Evolutionary conservation across 305 asterid genomes (phyloP).

Genomic region (Fraxinus dipetala): DNA sequence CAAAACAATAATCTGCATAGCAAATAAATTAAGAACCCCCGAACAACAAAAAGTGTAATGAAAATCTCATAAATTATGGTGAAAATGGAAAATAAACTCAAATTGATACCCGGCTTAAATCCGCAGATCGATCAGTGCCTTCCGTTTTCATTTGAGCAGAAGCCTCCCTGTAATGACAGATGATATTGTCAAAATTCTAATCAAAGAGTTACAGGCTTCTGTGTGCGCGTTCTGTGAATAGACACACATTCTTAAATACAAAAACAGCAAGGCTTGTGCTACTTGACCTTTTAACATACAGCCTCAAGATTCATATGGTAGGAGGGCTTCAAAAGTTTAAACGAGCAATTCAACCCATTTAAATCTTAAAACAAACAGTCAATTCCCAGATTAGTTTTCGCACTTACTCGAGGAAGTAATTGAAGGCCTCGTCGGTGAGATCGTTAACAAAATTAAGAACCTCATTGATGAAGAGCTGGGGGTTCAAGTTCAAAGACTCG

Average conservation of each 20-base stretch:
- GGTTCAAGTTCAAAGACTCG: conserved; percentile 61
- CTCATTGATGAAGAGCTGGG: conserved; percentile 69
- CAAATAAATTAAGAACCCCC: not conserved
- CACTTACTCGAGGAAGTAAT: conserved; percentile 55
- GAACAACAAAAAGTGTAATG: conserved; percentile 4
- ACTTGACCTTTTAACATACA: not conserved
- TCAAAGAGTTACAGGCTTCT: not conserved
- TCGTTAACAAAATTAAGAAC: conserved; percentile 60
- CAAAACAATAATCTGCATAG: conserved; percentile 2
- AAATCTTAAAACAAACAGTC: not conserved
- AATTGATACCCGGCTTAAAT: conserved; percentile 41
- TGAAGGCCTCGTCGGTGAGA: conserved; percentile 52
- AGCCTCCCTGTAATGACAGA: conserved; percentile 47
- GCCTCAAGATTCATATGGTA: not conserved
- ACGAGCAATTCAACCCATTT: not conserved
- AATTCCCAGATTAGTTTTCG: not conserved
- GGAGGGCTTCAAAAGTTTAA: not conserved
- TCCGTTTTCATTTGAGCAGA: conserved; percentile 44
- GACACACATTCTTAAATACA: not conserved
- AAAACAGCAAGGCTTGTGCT: not conserved
- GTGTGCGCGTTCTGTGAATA: not conserved
- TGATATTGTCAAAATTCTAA: not conserved
- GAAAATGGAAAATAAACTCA: conserved; percentile 9
- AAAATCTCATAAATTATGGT: not conserved
- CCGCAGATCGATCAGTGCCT: conserved; percentile 54